Percentiles rank a stretch among this genome's conserved stretches.
phyloP scores from a whole-genome alignment of 2,329 filamentous ascomycete genomes.

The Pseudocercospora pini-densiflorae region DNA sequence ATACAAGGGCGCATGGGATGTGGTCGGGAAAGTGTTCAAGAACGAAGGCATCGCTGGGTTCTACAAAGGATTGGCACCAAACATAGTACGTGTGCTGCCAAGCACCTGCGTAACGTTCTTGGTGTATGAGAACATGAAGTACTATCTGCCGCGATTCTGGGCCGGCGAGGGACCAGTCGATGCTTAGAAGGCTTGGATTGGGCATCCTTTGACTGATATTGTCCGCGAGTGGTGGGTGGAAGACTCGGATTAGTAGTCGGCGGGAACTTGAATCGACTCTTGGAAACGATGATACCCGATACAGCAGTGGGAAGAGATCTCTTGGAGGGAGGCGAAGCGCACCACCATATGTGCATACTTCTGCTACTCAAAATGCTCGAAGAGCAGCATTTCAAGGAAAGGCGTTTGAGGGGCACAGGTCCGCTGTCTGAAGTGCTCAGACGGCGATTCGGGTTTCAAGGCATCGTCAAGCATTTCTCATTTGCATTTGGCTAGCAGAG shows the following conservation, averaged over 20 bases:
- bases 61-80: constrained; percentile 88
- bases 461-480: background rate
- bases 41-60: constrained; percentile 83
- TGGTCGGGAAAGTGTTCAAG: constrained; percentile 72
- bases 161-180: constrained; percentile 14
- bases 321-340: background rate
- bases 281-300: background rate
- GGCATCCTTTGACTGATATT: background rate
- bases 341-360: background rate
- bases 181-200: constrained; percentile 7
- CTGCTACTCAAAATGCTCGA: background rate
- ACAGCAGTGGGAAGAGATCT: background rate
- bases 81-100: constrained; percentile 87
- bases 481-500: background rate
- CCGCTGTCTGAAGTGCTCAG: constrained; percentile 7
- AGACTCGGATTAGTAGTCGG: background rate
- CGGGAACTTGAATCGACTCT: background rate
- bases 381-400: background rate
- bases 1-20: constrained; percentile 75
- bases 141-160: constrained; percentile 60
- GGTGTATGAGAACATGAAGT: constrained; percentile 93
- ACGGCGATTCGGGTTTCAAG: background rate
- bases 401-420: background rate
- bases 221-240: constrained; percentile 6
- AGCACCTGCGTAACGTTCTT: constrained; percentile 96